A percentile compares a stretch with the other conserved stretches of the same genome.
These are phyloP conservation scores for Gracilariopsis chorda DNA, from an alignment of 23 red algal species.

Conservation along the genomic window DNA sequence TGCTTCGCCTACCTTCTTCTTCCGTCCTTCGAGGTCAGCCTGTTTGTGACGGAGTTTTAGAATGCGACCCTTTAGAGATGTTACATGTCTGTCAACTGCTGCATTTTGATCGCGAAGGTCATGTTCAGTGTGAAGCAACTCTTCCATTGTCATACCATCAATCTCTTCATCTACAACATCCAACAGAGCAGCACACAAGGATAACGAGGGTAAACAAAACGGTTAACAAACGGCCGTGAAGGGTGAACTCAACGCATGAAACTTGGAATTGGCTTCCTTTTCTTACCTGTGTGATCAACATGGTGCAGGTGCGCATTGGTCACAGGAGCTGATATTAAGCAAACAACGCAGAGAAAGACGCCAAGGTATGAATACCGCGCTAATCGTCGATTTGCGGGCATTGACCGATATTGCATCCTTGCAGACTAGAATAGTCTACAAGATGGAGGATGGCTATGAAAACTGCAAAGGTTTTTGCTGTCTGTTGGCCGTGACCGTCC, in stretches of 20 bases:
- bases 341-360: too few species aligned
- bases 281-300: constrained; percentile 57
- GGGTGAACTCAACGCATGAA: too few species aligned
- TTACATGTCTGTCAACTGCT: constrained; percentile 51
- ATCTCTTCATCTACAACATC: constrained; percentile 47
- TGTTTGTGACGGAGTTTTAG: constrained; percentile 34
- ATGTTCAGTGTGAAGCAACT: constrained; percentile 40
- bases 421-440: too few species aligned
- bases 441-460: too few species aligned
- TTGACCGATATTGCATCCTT: too few species aligned
- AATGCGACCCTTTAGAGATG: constrained; percentile 52
- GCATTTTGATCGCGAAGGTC: constrained; percentile 58
- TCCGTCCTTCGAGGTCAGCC: constrained; percentile 2
- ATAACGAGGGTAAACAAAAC: neutral
- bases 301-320: constrained; percentile 26
- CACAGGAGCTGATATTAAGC: too few species aligned
- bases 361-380: too few species aligned
- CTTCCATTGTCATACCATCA: constrained; percentile 39
- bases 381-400: too few species aligned
- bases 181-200: too few species aligned
- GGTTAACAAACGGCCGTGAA: neutral
- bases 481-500: too few species aligned
- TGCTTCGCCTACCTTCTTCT: constrained; percentile 31
- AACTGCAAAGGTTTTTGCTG: too few species aligned
- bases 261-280: too few species aligned